Evolutionary conservation across 495 filamentous ascomycete species (phyloP), one percentile per base, ranked within the genome.

Genomic region (Bacidia gigantensis): DNA sequence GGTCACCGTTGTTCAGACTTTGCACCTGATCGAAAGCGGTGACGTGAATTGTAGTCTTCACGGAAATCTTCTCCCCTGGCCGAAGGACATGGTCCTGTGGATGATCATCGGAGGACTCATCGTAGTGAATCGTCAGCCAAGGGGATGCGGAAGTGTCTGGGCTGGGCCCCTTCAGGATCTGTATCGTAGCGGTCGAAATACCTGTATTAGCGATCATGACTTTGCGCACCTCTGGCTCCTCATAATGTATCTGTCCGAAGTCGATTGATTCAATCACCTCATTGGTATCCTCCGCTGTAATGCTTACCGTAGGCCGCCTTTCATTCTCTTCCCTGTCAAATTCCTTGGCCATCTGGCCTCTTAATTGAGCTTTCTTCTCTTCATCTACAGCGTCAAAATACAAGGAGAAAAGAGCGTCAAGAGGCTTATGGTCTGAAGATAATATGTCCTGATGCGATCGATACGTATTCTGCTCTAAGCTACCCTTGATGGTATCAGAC

Each of bases 401-500:
- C 2, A 99, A 62, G 29, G 0, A 75, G 82, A 58, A 96, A 97
- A 1, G 85, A 67, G 9, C 86, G 85, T 54, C 76, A 10, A 97
- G 62, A 0, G 93, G 93, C 64, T 99, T 99, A 64, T 99, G 93
- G 63, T 99, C 93, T 3, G 90, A 96, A 1, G 93, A 93, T 11
- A 84, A 72, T 12, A 97, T 79, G 22, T 84, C 77, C 63, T 95
- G 89, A 60, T 95, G 86, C 2, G 90, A 87, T 2, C 80, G 78
- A 64, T 99, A 99, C 50, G 78, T 73, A 42, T 90, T 80, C 17
- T 89, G 72, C 24, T 65, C 69, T 49, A 94, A 77, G 29, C n/a
- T n/a, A n/a, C n/a, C n/a, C n/a, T 35, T 14, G 29, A 35, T 5
- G 5, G 7, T 35, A 35, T 35, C 29, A 35, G 14, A 35, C 29